Conservation (phyloP, 352 stramenopile species). For the Bremia lactucae region DNA sequence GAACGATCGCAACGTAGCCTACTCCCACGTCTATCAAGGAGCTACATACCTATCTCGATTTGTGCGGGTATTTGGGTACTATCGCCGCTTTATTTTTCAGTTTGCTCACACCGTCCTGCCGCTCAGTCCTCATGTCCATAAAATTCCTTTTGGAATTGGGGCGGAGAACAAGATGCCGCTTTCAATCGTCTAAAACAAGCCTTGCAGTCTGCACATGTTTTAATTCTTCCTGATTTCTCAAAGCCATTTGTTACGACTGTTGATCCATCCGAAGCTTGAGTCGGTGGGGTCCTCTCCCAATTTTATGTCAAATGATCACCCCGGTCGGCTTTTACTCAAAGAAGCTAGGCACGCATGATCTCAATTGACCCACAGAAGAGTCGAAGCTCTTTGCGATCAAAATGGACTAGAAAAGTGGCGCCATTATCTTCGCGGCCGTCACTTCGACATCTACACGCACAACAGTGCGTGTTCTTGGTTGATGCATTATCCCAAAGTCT, state of each 20-base stretch:
- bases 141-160: neutral
- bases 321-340: neutral
- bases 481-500: neutral
- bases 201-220: neutral
- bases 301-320: neutral
- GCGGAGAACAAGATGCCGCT: neutral
- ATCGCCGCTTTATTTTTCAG: conserved; percentile 8
- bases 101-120: neutral
- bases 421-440: neutral
- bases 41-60: conserved; percentile 23
- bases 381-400: neutral
- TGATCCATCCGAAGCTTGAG: neutral
- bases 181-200: neutral
- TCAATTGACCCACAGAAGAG: neutral
- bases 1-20: conserved; percentile 12
- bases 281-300: neutral
- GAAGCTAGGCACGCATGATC: neutral
- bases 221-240: neutral
- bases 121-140: neutral
- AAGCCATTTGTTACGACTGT: neutral
- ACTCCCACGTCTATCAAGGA: conserved; percentile 13
- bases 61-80: conserved; percentile 17
- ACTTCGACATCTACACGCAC: neutral
- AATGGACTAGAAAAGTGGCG: neutral
- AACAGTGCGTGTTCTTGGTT: neutral